Conservation (phyloP, 768 basidiomycete species). For the Mrakia blollopis region DNA sequence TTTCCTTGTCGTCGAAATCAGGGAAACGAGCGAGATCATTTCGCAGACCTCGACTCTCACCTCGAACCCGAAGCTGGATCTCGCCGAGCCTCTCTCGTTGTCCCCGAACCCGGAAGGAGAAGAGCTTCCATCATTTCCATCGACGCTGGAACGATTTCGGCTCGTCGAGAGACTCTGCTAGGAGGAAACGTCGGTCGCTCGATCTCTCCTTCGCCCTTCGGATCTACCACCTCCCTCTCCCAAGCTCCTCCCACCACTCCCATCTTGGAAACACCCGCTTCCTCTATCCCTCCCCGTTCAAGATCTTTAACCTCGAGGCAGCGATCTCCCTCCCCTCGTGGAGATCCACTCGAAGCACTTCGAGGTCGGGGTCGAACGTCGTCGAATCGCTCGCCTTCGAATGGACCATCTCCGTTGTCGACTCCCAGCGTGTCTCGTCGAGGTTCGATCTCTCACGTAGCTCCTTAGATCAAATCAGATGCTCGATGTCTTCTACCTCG, state of each 20-base stretch:
- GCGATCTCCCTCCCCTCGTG: background rate
- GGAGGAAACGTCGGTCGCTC: slow-evolving; percentile 11
- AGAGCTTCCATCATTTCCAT: background rate
- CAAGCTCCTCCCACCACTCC: background rate
- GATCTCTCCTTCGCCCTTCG: slow-evolving; percentile 1
- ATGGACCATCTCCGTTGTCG: no score
- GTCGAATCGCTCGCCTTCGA: no score
- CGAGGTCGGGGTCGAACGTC: background rate
- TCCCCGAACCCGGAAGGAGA: slow-evolving; percentile 4
- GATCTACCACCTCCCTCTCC: background rate
- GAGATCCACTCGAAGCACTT: slow-evolving; percentile 13
- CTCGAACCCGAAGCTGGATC: slow-evolving; percentile 8
- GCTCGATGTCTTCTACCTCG: no score
- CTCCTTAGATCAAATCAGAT: no score
- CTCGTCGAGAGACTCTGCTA: background rate
- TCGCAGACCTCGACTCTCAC: background rate
- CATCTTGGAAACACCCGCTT: background rate
- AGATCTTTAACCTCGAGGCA: background rate
- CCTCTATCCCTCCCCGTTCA: background rate
- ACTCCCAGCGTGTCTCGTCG: no score
- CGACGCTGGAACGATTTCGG: background rate
- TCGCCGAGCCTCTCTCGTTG: background rate
- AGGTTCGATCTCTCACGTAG: no score
- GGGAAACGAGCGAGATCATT: background rate
- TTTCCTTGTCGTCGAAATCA: background rate